Evolutionary conservation across 257 asterid genomes (phyloP).

Genomic region (Ophiorrhiza pumila): DNA sequence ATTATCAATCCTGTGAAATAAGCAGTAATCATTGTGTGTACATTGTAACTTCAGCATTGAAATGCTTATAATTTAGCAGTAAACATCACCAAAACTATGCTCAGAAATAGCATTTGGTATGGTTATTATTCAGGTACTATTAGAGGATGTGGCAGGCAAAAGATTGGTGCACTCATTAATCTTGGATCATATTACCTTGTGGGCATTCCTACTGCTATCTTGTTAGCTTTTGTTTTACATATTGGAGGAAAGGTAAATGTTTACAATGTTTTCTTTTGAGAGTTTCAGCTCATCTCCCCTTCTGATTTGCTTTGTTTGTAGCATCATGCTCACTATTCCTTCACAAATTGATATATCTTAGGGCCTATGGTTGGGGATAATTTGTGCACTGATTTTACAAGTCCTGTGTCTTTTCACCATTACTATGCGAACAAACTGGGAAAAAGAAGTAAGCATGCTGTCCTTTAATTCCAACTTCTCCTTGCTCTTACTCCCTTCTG

Average conservation of each 20-base stretch:
- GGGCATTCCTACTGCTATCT: constrained; percentile 62
- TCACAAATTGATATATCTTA: constrained; percentile 13
- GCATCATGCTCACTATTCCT: not conserved
- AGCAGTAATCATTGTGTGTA: too few species aligned
- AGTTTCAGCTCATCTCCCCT: not conserved
- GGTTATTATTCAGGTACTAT: constrained; percentile 44
- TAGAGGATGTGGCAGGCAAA: constrained; percentile 82
- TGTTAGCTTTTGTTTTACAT: constrained; percentile 61
- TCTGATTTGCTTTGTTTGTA: not conserved
- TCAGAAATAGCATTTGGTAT: not conserved
- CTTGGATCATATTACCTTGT: constrained; percentile 85
- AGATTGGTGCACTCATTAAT: constrained; percentile 75
- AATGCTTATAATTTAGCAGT: not conserved
- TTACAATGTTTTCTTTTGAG: not conserved
- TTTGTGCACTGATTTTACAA: constrained; percentile 63
- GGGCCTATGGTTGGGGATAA: constrained; percentile 82
- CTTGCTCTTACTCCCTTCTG: not conserved
- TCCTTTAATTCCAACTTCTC: not conserved
- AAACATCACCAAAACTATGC: not conserved
- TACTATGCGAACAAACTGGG: constrained; percentile 53
- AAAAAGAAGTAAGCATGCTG: constrained; percentile 45
- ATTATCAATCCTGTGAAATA: not conserved
- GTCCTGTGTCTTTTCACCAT: constrained; percentile 43
- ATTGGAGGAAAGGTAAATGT: constrained; percentile 63
- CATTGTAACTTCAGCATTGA: not conserved